Evolutionary conservation across 1,284 basidiomycete species (phyloP).

Genomic region (Cryptococcus sp.): DNA sequence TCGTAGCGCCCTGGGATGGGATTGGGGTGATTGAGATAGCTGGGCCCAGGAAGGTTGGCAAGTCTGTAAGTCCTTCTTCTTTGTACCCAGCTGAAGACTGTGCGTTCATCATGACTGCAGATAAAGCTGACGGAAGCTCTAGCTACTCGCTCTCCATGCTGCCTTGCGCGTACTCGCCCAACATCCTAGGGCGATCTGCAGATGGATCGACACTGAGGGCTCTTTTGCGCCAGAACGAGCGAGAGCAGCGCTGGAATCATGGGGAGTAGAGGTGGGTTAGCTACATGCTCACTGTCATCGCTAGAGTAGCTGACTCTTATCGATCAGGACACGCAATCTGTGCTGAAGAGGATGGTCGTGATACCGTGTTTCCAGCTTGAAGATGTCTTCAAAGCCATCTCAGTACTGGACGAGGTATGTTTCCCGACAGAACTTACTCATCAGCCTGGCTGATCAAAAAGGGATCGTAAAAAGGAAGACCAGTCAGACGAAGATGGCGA

Average conservation of each 20-base stretch:
- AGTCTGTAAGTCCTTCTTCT: constrained; percentile 31
- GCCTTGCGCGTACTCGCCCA: constrained; percentile 30
- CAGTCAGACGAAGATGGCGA: neutral
- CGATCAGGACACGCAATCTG: constrained; percentile 22
- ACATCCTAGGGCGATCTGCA: constrained; percentile 29
- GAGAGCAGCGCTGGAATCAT: constrained; percentile 26
- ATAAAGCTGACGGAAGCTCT: neutral
- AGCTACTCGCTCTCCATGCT: constrained; percentile 48
- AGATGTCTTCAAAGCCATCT: constrained; percentile 12
- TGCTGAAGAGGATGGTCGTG: constrained; percentile 39
- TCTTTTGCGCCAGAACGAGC: constrained; percentile 44
- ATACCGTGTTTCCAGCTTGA: constrained; percentile 41
- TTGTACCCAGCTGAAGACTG: neutral
- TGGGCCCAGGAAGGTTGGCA: constrained; percentile 43
- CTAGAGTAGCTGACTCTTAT: constrained; percentile 7
- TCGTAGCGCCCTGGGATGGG: constrained; percentile 36
- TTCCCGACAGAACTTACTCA: too few relatives aligned
- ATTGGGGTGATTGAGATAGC: constrained; percentile 41
- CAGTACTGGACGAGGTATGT: constrained; percentile 11
- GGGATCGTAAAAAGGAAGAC: neutral
- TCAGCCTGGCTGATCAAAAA: neutral
- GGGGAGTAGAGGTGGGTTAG: constrained; percentile 36
- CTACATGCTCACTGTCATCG: neutral
- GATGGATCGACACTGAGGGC: constrained; percentile 51
- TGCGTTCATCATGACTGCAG: neutral